phyloP scores from a whole-genome alignment of 1,284 basidiomycete genomes.

The Neolentinus lepideus region DNA sequence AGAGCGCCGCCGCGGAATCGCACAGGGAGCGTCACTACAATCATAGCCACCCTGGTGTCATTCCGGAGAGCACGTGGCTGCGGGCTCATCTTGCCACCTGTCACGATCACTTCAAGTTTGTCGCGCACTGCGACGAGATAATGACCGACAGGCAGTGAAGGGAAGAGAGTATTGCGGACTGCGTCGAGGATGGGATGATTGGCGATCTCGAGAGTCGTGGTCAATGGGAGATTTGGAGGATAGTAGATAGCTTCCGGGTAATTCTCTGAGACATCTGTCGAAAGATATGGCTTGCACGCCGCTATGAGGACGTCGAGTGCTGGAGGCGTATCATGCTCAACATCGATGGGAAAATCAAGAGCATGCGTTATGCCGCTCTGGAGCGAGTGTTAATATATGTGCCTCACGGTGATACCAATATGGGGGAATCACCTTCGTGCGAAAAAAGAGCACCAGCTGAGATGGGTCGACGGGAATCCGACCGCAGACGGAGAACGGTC shows the following conservation, averaged over 20 bases:
- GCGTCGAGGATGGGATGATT: slow-evolving; percentile 77
- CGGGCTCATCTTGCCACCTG: slow-evolving; percentile 48
- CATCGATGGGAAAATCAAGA: slow-evolving; percentile 73
- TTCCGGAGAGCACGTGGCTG: slow-evolving; percentile 45
- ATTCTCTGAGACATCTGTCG: slow-evolving; percentile 42
- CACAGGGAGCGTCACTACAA: slow-evolving; percentile 66
- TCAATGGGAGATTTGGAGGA: slow-evolving; percentile 63
- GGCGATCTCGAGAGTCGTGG: slow-evolving; percentile 67
- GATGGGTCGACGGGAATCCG: slow-evolving; percentile 65
- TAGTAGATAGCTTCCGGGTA: slow-evolving; percentile 64
- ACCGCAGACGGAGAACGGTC: slow-evolving; percentile 60
- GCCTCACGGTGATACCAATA: slow-evolving; percentile 5
- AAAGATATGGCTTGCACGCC: slow-evolving; percentile 61
- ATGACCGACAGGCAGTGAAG: slow-evolving; percentile 56
- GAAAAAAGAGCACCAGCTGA: slow-evolving; percentile 67
- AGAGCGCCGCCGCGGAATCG: slow-evolving; percentile 64
- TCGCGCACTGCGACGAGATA: slow-evolving; percentile 63
- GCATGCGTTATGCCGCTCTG: slow-evolving; percentile 75
- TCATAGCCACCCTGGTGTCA: slow-evolving; percentile 65
- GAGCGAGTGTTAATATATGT: slow-evolving; percentile 7
- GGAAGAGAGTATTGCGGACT: slow-evolving; percentile 61
- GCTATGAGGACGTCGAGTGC: slow-evolving; percentile 74
- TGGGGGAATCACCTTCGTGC: slow-evolving; percentile 51
- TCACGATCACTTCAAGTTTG: slow-evolving; percentile 58
- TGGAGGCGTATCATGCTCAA: slow-evolving; percentile 66